A percentile compares a stretch with the other conserved stretches of the same genome.
These are phyloP conservation scores for Clarireedia monteithiana DNA, from an alignment of 2,329 filamentous ascomycete genomes.

Conservation along the genomic window DNA sequence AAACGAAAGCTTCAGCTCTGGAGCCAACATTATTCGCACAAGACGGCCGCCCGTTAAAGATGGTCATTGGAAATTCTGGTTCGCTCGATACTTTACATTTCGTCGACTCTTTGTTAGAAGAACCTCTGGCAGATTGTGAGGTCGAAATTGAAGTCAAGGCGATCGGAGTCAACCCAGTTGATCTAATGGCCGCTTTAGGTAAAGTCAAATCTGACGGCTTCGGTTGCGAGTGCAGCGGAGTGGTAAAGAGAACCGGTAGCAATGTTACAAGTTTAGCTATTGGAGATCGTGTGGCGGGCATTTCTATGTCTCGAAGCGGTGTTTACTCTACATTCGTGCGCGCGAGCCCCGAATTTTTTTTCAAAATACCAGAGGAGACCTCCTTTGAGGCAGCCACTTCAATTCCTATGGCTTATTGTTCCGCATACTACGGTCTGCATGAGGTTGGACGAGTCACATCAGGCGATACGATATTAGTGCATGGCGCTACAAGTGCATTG, in stretches of 20 bases:
- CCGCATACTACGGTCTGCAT: conserved; percentile 23
- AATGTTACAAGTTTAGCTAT: conserved; percentile 19
- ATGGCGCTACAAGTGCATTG: conserved; percentile 28
- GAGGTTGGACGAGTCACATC: conserved; percentile 20
- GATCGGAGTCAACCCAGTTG: conserved; percentile 24
- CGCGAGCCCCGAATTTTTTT: conserved; percentile 15
- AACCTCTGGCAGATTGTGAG: conserved; percentile 14
- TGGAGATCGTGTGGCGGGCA: conserved; percentile 28
- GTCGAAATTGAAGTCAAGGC: conserved; percentile 28
- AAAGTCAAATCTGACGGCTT: conserved; percentile 26
- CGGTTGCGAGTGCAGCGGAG: conserved; percentile 31
- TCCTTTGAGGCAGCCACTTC: conserved; percentile 22
- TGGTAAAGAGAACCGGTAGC: conserved; percentile 28
- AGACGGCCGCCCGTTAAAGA: conserved; percentile 15
- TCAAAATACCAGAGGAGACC: conserved; percentile 16
- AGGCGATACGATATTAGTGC: conserved; percentile 30
- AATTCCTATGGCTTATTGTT: conserved; percentile 21
- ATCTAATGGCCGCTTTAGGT: conserved; percentile 29
- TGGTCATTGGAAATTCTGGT: conserved; percentile 21
- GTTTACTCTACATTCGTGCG: conserved; percentile 22
- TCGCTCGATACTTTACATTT: conserved; percentile 25
- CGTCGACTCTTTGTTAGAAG: conserved; percentile 14
- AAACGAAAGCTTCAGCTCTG: conserved; percentile 1
- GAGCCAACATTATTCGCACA: conserved; percentile 5
- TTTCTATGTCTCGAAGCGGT: conserved; percentile 12